Evolutionary conservation across 129 eudicot genomes (phyloP).

Genomic region (Chrysanthemum seticuspe): DNA sequence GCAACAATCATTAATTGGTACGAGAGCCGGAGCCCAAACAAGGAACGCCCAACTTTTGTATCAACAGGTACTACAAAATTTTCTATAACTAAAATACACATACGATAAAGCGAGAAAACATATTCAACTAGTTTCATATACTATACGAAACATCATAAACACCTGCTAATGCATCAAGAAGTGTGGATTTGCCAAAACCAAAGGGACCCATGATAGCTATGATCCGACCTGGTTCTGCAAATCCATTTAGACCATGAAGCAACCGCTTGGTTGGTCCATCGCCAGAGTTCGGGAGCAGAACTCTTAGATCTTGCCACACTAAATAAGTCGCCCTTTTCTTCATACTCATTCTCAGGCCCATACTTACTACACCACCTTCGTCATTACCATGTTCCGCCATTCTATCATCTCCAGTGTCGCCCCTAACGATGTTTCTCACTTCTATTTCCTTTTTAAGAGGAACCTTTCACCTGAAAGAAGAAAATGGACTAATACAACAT

Average conservation of each 20-base stretch:
- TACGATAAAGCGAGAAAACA: background rate
- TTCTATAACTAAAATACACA: background rate
- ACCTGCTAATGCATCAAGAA: constrained; percentile 94
- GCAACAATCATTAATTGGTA: too few relatives aligned
- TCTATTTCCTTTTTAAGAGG: constrained; percentile 49
- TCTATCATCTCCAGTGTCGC: background rate
- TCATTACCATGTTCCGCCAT: constrained; percentile 29
- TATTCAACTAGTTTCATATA: background rate
- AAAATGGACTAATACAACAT: background rate
- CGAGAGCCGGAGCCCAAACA: too few relatives aligned
- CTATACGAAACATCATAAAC: background rate
- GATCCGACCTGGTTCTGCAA: constrained; percentile 81
- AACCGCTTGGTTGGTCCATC: constrained; percentile 67
- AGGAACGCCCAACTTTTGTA: too few relatives aligned
- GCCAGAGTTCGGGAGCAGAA: constrained; percentile 55
- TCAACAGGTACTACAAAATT: too few relatives aligned
- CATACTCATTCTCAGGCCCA: constrained; percentile 17
- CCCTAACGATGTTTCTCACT: constrained; percentile 17
- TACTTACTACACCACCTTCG: constrained; percentile 18
- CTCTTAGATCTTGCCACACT: constrained; percentile 83
- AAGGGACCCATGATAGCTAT: constrained; percentile 98
- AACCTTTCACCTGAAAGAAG: background rate
- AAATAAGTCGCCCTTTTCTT: constrained; percentile 35
- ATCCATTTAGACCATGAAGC: constrained; percentile 61
- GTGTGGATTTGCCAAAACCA: constrained; percentile 89